Conservation (phyloP, 2,329 filamentous ascomycete species). For the Hymenoscyphus fructigenus region DNA sequence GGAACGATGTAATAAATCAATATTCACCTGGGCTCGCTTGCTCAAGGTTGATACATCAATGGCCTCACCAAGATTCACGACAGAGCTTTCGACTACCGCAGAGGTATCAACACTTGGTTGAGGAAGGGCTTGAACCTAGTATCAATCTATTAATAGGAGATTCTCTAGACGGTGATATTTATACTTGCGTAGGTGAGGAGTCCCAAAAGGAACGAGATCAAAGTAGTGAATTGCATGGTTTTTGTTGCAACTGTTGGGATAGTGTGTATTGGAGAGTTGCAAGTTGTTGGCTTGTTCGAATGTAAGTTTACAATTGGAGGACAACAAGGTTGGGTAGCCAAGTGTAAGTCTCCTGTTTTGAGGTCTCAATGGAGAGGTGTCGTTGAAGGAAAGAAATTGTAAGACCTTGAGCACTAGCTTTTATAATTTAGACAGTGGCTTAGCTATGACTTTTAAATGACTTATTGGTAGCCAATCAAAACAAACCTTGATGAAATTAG, state of each 20-base stretch:
- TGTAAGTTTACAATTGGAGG: not conserved
- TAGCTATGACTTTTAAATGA: not conserved
- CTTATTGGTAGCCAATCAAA: not conserved
- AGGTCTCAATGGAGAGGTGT: not conserved
- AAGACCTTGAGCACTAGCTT: too few species aligned
- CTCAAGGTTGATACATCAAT: not conserved
- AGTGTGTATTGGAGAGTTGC: not conserved
- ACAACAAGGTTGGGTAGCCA: not conserved
- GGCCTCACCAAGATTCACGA: not conserved
- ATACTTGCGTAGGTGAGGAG: not conserved
- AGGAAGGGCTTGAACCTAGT: not conserved
- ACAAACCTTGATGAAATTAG: not conserved
- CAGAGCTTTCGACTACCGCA: not conserved
- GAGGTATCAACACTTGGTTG: not conserved
- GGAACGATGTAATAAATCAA: not conserved
- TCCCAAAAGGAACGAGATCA: not conserved
- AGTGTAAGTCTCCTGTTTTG: not conserved
- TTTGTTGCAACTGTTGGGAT: not conserved
- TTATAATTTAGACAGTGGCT: too few species aligned
- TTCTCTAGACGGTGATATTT: too few species aligned
- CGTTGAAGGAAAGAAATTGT: not conserved
- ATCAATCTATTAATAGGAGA: not conserved
- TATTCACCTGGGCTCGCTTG: not conserved
- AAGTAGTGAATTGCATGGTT: not conserved
- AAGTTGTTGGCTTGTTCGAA: not conserved